Conservation (phyloP, 75 land plant genomes). For the Cupressus sempervirens region DNA sequence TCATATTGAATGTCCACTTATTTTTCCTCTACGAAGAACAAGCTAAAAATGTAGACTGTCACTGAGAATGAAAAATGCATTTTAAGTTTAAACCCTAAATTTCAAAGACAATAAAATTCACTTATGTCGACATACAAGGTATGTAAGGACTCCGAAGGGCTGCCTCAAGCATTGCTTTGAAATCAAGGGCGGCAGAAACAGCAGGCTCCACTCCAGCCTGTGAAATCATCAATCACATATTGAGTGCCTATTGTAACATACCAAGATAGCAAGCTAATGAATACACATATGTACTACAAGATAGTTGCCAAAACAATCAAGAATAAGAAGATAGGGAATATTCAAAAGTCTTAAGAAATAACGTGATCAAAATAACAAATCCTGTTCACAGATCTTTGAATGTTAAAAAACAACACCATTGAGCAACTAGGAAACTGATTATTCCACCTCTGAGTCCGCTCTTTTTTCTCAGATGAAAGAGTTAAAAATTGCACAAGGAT, state of each 20-base stretch:
- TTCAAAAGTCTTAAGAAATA: background rate
- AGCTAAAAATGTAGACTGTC: background rate
- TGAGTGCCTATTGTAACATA: background rate
- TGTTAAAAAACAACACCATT: background rate
- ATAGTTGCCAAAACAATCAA: background rate
- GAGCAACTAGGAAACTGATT: background rate
- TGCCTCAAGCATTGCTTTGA: constrained; percentile 63
- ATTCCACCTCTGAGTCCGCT: background rate
- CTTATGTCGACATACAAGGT: constrained; percentile 30
- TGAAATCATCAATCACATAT: background rate
- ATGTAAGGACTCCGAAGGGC: constrained; percentile 51
- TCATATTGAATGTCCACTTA: background rate
- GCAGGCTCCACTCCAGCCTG: constrained; percentile 35
- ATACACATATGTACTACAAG: background rate
- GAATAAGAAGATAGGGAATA: background rate
- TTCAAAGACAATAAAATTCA: background rate
- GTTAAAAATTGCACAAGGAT: background rate
- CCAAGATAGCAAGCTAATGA: background rate
- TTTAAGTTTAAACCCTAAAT: background rate
- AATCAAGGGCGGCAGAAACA: constrained; percentile 57
- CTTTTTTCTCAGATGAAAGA: background rate
- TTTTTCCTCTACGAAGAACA: background rate
- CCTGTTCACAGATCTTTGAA: background rate
- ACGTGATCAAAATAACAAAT: background rate
- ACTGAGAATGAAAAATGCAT: background rate